These are phyloP conservation scores for Sporormia fimetaria DNA, from an alignment of 495 filamentous ascomycete species.

Conservation along the genomic window DNA sequence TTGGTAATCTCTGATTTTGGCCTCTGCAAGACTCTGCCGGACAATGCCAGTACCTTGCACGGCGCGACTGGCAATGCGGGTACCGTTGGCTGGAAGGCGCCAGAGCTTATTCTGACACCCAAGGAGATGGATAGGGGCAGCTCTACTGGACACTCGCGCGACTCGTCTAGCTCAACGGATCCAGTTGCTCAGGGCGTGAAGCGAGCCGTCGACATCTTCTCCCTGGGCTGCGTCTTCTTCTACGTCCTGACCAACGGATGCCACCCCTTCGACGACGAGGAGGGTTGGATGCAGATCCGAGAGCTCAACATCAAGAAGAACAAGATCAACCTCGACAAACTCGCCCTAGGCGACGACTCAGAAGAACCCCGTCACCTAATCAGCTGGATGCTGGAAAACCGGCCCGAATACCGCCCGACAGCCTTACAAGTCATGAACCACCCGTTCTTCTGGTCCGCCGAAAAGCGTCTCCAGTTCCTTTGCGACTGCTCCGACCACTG, in stretches of 20 bases:
- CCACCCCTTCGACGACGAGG: conserved; percentile 92
- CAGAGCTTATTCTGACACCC: conserved; percentile 64
- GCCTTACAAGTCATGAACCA: conserved; percentile 69
- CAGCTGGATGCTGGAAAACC: conserved; percentile 63
- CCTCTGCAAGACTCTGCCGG: conserved; percentile 94
- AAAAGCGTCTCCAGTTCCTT: conserved; percentile 79
- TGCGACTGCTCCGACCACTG: conserved; percentile 92
- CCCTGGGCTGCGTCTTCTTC: conserved; percentile 88
- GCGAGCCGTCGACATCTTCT: conserved; percentile 92
- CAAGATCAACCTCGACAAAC: conserved; percentile 55
- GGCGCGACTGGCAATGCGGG: conserved; percentile 90
- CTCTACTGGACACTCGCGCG: conserved; percentile 27
- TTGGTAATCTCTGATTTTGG: conserved; percentile 95
- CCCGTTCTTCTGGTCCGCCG: conserved; percentile 89
- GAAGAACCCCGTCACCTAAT: conserved; percentile 82
- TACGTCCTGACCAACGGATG: conserved; percentile 82
- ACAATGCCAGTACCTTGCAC: conserved; percentile 85
- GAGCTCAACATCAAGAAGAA: conserved; percentile 94
- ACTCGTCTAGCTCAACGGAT: conserved; percentile 27
- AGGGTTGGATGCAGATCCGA: conserved; percentile 67
- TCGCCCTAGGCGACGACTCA: conserved; percentile 70
- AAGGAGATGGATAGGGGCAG: conserved; percentile 49
- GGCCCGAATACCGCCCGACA: conserved; percentile 57
- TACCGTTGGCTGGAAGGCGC: conserved; percentile 91
- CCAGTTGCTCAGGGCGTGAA: conserved; percentile 54